These are phyloP conservation scores for Pyrus hybrid DNA, from an alignment of 331 rosid species.

Conservation along the genomic window DNA sequence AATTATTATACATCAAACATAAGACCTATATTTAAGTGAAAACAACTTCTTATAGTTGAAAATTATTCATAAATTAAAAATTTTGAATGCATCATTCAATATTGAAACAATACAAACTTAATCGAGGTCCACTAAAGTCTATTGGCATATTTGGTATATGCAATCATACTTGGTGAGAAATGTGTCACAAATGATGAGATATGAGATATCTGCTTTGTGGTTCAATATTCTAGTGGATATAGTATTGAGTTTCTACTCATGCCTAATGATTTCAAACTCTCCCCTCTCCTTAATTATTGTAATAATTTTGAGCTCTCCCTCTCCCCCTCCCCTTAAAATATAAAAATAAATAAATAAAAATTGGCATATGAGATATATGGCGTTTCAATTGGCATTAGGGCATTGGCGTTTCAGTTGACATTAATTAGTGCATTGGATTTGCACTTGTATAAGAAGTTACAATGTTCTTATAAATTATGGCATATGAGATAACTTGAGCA, in stretches of 20 bases:
- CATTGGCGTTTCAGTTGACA: neutral
- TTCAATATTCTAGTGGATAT: too few relatives aligned
- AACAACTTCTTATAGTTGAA: neutral
- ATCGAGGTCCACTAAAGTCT: neutral
- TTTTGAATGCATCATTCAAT: neutral
- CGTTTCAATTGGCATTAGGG: neutral
- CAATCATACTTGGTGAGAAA: neutral
- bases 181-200: neutral
- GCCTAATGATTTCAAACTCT: too few relatives aligned
- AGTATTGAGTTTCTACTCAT: too few relatives aligned
- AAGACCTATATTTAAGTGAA: neutral
- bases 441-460: too few relatives aligned
- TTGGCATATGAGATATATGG: neutral
- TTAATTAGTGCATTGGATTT: too few relatives aligned
- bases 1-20: neutral
- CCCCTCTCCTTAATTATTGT: too few relatives aligned
- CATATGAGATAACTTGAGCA: neutral
- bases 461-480: too few relatives aligned
- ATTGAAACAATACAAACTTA: neutral
- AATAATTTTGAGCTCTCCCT: too few relatives aligned
- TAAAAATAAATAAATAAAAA: too few relatives aligned
- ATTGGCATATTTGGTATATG: neutral
- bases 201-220: too few relatives aligned
- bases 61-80: neutral
- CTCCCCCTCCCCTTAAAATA: too few relatives aligned